Base-by-base conservation (phyloP, 1,284 basidiomycete species). In the Paramarasmius palmivorus region DNA sequence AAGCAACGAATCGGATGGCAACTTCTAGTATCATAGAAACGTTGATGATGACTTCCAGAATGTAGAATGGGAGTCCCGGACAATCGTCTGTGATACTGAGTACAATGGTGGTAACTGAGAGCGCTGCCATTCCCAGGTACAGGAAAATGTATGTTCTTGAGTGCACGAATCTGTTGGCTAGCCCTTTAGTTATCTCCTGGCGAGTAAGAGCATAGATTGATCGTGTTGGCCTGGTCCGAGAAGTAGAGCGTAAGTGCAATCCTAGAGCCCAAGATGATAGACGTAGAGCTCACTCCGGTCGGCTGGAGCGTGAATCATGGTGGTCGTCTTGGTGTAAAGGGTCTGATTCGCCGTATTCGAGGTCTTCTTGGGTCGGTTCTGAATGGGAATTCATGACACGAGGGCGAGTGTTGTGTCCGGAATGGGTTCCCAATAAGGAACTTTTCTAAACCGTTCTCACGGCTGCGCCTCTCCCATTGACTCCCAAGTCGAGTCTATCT, bases 21-120 rank as follows among this genome's bases (percentile, higher is more conserved):
- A 98, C 95, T 74, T 98, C 95, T 20, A 89, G 69, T 54, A 98
- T 96, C 95, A 98, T 96, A 7, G 92, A 79, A 0, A 81, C 77
- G 65, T 98, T 98, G 68, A 98, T 84, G 65, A 97, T 86, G 46
- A 97, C 74, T 69, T 98, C 95, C 60, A 98, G 78, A 32, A 96
- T 76, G 68, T 94, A 96, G 77, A 97, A 97, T 2, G 91, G 73
- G 10, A 86, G 65, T 6, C 86, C 88, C 9, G 90, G 90, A 61
- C 90, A 93, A 29, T 82, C 90, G 59, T 90, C 86, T 46, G 79
- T 78, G 46, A 97, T 70, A 67, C 92, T 94, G 49, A 98, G 78
- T n/a, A 92, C 82, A 50, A 97, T 90, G 0, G 95, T 97, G 4
- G 92, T 88, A 50, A 94, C 79, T n/a, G 92, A 93, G 42, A 96